Conservation (phyloP, 2,329 filamentous ascomycete species). For the Meredithiella fracta region DNA sequence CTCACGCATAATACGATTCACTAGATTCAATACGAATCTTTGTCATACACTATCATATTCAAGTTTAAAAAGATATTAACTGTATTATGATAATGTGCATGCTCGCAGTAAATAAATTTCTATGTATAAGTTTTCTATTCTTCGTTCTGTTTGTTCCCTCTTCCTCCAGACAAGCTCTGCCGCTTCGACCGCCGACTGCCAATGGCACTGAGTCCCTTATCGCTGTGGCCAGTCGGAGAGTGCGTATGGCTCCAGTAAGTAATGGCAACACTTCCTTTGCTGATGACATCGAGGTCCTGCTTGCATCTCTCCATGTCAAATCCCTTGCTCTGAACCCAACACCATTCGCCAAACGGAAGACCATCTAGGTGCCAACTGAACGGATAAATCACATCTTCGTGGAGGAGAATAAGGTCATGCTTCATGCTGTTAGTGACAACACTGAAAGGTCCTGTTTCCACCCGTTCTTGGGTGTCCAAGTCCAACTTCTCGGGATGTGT, state of each 20-base stretch:
- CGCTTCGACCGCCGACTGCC: neutral
- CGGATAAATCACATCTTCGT: conserved; percentile 17
- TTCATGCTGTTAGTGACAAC: neutral
- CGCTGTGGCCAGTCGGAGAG: conserved; percentile 11
- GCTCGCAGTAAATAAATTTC: too few species aligned
- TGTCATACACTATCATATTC: neutral
- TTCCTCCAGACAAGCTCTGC: neutral
- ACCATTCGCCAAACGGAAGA: conserved; percentile 12
- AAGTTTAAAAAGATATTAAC: neutral
- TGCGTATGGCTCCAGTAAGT: conserved; percentile 20
- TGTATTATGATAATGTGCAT: neutral
- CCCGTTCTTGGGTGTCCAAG: conserved; percentile 5
- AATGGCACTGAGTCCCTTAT: neutral
- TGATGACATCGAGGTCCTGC: conserved; percentile 14
- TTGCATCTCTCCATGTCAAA: conserved; percentile 17
- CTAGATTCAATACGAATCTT: neutral
- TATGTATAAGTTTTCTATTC: neutral
- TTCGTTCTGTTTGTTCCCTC: neutral
- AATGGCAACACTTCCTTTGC: conserved; percentile 17
- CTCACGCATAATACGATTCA: neutral
- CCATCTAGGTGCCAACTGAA: conserved; percentile 18
- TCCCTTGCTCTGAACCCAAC: conserved; percentile 16
- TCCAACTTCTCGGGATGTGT: neutral
- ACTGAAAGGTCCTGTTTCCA: conserved; percentile 6
- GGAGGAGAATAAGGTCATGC: conserved; percentile 17